Conservation (phyloP, 2,329 filamentous ascomycete species). For the Xylaria sp. region DNA sequence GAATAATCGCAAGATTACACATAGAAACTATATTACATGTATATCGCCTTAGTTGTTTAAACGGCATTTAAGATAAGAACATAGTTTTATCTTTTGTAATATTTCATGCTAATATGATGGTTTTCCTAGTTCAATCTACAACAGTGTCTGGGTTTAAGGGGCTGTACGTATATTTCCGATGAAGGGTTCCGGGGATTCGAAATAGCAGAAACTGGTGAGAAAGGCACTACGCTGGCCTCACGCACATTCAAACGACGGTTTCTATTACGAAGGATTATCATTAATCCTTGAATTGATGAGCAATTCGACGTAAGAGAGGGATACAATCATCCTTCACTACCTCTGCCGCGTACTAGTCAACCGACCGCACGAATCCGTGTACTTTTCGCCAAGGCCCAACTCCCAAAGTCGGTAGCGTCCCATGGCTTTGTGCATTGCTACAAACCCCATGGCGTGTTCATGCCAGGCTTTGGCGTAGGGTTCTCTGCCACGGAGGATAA, state of each 20-base stretch:
- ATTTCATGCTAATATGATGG: not conserved
- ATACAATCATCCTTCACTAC: not conserved
- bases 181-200: not conserved
- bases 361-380: constrained; percentile 24
- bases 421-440: constrained; percentile 38
- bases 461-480: constrained; percentile 41
- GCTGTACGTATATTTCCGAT: not conserved
- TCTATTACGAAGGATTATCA: too few species aligned
- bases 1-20: too few species aligned
- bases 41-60: too few species aligned
- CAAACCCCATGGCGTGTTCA: constrained; percentile 44
- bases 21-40: too few species aligned
- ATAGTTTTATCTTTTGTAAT: too few species aligned
- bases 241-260: not conserved
- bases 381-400: constrained; percentile 35
- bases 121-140: not conserved
- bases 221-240: not conserved
- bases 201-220: not conserved
- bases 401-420: constrained; percentile 38
- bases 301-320: not conserved
- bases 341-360: constrained; percentile 27
- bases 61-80: too few species aligned
- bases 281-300: not conserved
- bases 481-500: constrained; percentile 37
- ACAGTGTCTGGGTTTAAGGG: not conserved